Percentiles rank a stretch among this genome's conserved stretches.
phyloP scores from a whole-genome alignment of 805 yeast genomes.

The Kazachstania viticola region DNA sequence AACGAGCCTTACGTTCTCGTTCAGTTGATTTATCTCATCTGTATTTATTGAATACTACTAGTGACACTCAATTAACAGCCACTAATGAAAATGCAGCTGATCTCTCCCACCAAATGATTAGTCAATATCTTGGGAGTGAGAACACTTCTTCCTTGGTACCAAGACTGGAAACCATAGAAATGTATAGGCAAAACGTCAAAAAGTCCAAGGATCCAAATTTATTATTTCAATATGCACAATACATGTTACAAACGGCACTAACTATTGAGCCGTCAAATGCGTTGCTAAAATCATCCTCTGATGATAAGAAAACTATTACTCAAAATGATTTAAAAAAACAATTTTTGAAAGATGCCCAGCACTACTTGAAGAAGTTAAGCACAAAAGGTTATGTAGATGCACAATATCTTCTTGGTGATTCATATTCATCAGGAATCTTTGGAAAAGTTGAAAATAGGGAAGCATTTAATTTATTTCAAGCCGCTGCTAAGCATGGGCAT shows the following conservation, averaged over 20 bases:
- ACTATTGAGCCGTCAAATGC: slow-evolving; percentile 32
- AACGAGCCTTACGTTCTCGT: slow-evolving; percentile 11
- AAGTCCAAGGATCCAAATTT: slow-evolving; percentile 76
- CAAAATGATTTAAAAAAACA: slow-evolving; percentile 36
- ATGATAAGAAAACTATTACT: slow-evolving; percentile 3
- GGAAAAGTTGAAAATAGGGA: slow-evolving; percentile 71
- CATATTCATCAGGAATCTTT: slow-evolving; percentile 71
- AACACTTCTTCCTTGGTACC: slow-evolving; percentile 45
- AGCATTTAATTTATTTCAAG: slow-evolving; percentile 64
- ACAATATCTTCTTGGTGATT: slow-evolving; percentile 86
- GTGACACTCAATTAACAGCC: slow-evolving; percentile 26
- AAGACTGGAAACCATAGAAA: slow-evolving; percentile 71
- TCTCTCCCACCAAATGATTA: slow-evolving; percentile 40
- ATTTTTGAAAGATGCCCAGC: slow-evolving; percentile 66
- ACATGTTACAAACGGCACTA: slow-evolving; percentile 76
- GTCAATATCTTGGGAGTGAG: slow-evolving; percentile 42
- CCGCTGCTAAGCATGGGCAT: slow-evolving; percentile 91
- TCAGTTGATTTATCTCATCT: slow-evolving; percentile 34
- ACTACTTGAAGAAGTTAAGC: slow-evolving; percentile 55
- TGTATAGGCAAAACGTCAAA: slow-evolving; percentile 77
- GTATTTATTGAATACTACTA: slow-evolving; percentile 25
- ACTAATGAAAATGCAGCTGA: slow-evolving; percentile 36
- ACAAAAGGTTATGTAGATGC: slow-evolving; percentile 82
- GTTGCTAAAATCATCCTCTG: neutral
- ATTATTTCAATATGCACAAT: slow-evolving; percentile 85